Percentiles rank a stretch among this genome's conserved stretches.
These are phyloP conservation scores for Furcasterigmium furcatum DNA, from an alignment of 2,329 filamentous ascomycete genomes.

Conservation along the genomic window DNA sequence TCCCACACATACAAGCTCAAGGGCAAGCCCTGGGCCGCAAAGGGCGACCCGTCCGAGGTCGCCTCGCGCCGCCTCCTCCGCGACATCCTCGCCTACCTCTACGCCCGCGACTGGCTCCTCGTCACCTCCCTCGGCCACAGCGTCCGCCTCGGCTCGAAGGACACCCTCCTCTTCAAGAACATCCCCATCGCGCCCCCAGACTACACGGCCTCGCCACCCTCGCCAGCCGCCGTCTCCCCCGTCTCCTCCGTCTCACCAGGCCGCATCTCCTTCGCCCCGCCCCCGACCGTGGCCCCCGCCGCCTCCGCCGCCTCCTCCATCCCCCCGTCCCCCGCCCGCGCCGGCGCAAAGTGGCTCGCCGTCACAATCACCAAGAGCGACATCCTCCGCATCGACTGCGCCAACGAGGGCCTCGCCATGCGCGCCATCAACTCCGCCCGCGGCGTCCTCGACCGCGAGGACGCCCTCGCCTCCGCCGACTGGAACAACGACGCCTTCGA, in stretches of 20 bases:
- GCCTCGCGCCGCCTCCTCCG: slow-evolving; percentile 15
- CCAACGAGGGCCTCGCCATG: neutral
- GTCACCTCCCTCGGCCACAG: slow-evolving; percentile 9
- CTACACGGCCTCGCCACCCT: neutral
- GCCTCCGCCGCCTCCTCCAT: slow-evolving; percentile 7
- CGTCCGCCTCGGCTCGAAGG: slow-evolving; percentile 12
- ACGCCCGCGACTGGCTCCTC: slow-evolving; percentile 13
- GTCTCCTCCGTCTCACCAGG: slow-evolving; percentile 1
- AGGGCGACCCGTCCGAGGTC: slow-evolving; percentile 8
- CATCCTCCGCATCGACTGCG: slow-evolving; percentile 1
- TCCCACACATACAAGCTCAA: slow-evolving; percentile 17
- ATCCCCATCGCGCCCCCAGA: neutral
- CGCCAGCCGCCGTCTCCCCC: neutral
- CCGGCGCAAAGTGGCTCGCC: neutral
- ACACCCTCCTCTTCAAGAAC: slow-evolving; percentile 14
- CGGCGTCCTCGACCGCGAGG: slow-evolving; percentile 4
- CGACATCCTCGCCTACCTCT: slow-evolving; percentile 15
- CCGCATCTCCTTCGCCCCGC: neutral
- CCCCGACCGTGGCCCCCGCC: too few relatives aligned
- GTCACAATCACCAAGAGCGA: neutral
- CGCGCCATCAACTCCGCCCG: neutral
- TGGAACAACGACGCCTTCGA: slow-evolving; percentile 15
- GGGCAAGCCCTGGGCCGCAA: slow-evolving; percentile 13
- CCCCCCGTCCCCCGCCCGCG: slow-evolving; percentile 4
- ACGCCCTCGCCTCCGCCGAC: slow-evolving; percentile 9